phyloP scores from a whole-genome alignment of 768 basidiomycete genomes.

The Harrya chromipes region DNA sequence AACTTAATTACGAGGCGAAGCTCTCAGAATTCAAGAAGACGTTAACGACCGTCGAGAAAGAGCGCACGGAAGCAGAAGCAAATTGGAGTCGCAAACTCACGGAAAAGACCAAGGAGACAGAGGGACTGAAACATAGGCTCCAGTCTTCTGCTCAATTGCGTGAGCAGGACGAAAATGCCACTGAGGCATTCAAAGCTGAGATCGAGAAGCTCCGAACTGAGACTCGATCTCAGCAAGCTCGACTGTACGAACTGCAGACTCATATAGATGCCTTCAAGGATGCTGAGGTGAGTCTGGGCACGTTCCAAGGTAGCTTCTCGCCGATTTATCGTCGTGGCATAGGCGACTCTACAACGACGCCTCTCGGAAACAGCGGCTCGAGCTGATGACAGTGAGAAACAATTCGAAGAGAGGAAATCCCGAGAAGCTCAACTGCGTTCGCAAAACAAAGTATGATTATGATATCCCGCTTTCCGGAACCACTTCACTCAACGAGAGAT shows the following conservation, averaged over 20 bases:
- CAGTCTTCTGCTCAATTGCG: conserved; percentile 55
- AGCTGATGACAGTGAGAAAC: conserved; percentile 54
- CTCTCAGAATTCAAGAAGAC: conserved; percentile 68
- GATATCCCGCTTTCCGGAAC: conserved; percentile 4
- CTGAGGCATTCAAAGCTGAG: conserved; percentile 49
- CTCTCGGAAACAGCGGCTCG: conserved; percentile 48
- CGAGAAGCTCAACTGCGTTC: conserved; percentile 68
- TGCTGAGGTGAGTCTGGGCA: conserved; percentile 52
- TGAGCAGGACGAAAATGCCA: conserved; percentile 55
- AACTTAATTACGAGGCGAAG: conserved; percentile 73
- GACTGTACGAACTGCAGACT: conserved; percentile 53
- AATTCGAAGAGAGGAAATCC: conserved; percentile 68
- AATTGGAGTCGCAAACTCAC: conserved; percentile 85
- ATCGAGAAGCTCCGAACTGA: conserved; percentile 52
- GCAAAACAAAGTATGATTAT: conserved; percentile 71
- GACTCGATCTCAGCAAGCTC: conserved; percentile 45
- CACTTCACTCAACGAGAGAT: conserved; percentile 10
- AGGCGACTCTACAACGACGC: conserved; percentile 46
- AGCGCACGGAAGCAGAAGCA: conserved; percentile 82
- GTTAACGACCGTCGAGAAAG: conserved; percentile 66
- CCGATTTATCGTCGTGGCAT: conserved; percentile 11
- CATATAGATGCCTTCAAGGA: conserved; percentile 50
- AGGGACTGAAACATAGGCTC: conserved; percentile 61
- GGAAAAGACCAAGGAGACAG: conserved; percentile 75
- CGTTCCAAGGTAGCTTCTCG: background rate